Base-by-base conservation (phyloP, 2,329 filamentous ascomycete species). In the Hypomyces rosellus region DNA sequence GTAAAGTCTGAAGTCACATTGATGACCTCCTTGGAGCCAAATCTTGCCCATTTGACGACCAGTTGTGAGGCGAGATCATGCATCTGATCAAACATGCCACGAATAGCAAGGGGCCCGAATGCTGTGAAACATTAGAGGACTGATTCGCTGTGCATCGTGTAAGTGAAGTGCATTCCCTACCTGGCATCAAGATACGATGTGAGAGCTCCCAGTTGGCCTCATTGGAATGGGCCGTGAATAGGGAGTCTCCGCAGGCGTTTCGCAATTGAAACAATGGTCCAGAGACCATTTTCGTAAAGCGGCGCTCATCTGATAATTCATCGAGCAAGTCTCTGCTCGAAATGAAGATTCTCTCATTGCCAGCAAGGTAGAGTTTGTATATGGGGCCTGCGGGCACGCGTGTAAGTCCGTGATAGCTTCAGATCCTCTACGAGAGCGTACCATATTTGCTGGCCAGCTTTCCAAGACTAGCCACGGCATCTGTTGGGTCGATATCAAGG, bases 1-100 rank as follows among this genome's bases (percentile, higher is more conserved):
- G 82, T 85, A 52, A 84, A 84, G 59, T 85, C 82, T 15, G 80
- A 74, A 0, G 74, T 71, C 0, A 74, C 73, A 25, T 72, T 65
- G 41, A 85, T 82, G 8, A 71, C 12, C 71, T 80, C 54, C 0
- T 59, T 55, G 3, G 61, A 49, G 2, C 66, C 66, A 38, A 63
- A 61, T 47, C 78, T 66, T 30, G 58, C 58, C 49, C 49, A 51
- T 43, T 51, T 51, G 2, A 51, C 20, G 38, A 45, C 41, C 39
- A 51, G 33, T 9, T 51, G 49, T 30, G 48, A 33, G 5, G 49
- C 25, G 6, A 30, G 25, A 11, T 30, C 25, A 8, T 30, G 25
- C 25, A 30, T 30, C 6, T 30, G 25, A 30, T 30, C 25, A 30
- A 30, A 30, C 25, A 30, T 30, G 25, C 25, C 25, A 2, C 25